A percentile compares a stretch with the other conserved stretches of the same genome.
These are phyloP conservation scores for Lactarius quietus DNA, from an alignment of 768 basidiomycete species.

Conservation along the genomic window DNA sequence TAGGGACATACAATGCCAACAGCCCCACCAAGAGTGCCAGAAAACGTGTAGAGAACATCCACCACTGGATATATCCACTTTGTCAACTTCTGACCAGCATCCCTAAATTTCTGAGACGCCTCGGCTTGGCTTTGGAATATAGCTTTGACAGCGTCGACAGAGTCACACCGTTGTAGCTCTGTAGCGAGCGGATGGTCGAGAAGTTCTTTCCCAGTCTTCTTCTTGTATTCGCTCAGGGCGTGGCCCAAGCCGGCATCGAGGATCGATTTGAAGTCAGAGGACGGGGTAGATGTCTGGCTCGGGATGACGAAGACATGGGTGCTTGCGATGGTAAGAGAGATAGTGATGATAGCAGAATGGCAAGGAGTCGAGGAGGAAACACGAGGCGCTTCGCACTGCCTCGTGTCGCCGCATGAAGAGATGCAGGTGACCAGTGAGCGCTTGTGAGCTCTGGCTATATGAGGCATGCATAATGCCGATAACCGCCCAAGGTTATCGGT, in stretches of 20 bases:
- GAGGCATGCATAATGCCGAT: too few relatives aligned
- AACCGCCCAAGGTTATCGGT: too few relatives aligned
- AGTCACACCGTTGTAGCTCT: not conserved
- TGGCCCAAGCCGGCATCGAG: not conserved
- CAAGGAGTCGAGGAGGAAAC: not conserved
- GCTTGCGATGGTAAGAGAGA: too few relatives aligned
- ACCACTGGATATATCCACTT: not conserved
- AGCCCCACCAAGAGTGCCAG: too few relatives aligned
- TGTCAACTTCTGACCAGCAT: not conserved
- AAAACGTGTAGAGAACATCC: slow-evolving; percentile 1
- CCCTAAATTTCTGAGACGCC: not conserved
- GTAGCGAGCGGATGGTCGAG: not conserved
- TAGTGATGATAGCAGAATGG: not conserved
- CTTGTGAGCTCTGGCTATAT: too few relatives aligned
- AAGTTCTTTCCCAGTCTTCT: slow-evolving; percentile 1
- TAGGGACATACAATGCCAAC: too few relatives aligned
- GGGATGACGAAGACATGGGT: not conserved
- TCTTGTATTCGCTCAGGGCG: slow-evolving; percentile 1
- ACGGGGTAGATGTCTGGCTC: not conserved
- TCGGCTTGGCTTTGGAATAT: not conserved
- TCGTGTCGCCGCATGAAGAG: too few relatives aligned
- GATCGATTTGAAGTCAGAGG: not conserved
- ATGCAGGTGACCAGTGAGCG: too few relatives aligned
- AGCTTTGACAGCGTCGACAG: not conserved
- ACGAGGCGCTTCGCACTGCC: not conserved